Evolutionary conservation across 1,284 basidiomycete species (phyloP).

Genomic region (Ustilago crameri): DNA sequence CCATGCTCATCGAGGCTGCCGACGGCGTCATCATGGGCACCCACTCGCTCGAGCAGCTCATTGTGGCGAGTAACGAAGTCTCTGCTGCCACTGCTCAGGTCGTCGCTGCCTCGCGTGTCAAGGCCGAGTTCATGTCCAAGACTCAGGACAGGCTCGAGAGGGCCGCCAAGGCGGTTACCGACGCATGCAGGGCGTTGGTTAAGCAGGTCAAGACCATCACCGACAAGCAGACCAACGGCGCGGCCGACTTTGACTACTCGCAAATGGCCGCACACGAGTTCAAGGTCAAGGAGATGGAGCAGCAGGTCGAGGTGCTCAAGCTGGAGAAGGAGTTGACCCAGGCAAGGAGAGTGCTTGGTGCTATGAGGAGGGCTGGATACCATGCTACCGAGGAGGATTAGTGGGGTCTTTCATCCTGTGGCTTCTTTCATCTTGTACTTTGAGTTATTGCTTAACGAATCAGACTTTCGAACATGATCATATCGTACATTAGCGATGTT

Average conservation of each 20-base stretch:
- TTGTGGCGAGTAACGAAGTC: conserved; percentile 98
- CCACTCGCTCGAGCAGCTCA: conserved; percentile 96
- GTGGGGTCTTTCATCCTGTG: not conserved
- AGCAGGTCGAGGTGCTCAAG: conserved; percentile 96
- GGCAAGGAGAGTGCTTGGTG: conserved; percentile 65
- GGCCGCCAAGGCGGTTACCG: conserved; percentile 96
- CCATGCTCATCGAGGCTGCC: conserved; percentile 93
- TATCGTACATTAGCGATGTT: too few relatives aligned
- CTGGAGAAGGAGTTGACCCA: conserved; percentile 88
- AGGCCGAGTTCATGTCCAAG: conserved; percentile 97
- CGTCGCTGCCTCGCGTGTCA: conserved; percentile 96
- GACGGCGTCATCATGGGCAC: conserved; percentile 97
- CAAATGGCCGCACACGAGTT: conserved; percentile 94
- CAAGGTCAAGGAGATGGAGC: conserved; percentile 90
- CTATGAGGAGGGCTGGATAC: conserved; percentile 65
- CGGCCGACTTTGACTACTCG: conserved; percentile 88
- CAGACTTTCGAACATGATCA: too few relatives aligned
- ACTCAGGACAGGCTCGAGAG: conserved; percentile 95
- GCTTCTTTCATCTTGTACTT: conserved; percentile 3
- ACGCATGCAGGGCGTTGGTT: conserved; percentile 97
- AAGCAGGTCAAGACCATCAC: conserved; percentile 95
- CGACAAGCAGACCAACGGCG: conserved; percentile 77
- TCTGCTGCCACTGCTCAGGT: conserved; percentile 96
- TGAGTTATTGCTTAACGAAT: not conserved
- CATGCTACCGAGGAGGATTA: conserved; percentile 63